A percentile compares a stretch with the other conserved stretches of the same genome.
Evolutionary conservation across 768 basidiomycete species (phyloP).

Genomic region (Lactarius quietus): DNA sequence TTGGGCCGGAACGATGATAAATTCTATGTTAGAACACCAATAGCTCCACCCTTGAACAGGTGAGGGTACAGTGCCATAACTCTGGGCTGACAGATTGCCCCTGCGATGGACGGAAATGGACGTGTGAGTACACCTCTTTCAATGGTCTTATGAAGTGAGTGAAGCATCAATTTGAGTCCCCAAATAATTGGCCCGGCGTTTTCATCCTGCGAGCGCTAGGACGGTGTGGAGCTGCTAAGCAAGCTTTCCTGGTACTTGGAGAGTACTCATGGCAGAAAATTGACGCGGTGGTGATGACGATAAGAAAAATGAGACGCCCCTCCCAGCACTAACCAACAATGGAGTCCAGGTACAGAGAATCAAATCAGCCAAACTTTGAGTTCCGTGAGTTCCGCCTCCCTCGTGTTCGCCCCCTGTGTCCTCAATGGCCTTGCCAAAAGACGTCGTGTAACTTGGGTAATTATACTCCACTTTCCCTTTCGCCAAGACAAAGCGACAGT

Average conservation of each 20-base stretch:
- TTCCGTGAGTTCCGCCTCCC: neutral
- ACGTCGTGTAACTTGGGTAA: neutral
- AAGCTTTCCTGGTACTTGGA: neutral
- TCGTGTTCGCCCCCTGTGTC: neutral
- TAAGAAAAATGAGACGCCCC: neutral
- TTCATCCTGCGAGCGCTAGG: neutral
- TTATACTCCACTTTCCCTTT: too few species aligned
- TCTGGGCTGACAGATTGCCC: neutral
- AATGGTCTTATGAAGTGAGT: neutral
- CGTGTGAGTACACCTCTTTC: too few species aligned
- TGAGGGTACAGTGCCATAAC: neutral
- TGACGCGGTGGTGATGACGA: neutral
- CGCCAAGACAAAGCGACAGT: neutral
- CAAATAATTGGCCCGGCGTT: neutral
- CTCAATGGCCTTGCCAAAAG: neutral
- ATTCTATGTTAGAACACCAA: neutral
- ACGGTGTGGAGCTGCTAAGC: neutral
- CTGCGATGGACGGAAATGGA: neutral
- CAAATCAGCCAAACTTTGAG: too few species aligned
- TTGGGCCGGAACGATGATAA: neutral
- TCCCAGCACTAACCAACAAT: too few species aligned
- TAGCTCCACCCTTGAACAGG: neutral
- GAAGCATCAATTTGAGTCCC: neutral
- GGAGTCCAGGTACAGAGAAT: too few species aligned
- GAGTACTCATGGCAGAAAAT: neutral